phyloP scores from a whole-genome alignment of 768 basidiomycete species.

The Collybiopsis confluens region DNA sequence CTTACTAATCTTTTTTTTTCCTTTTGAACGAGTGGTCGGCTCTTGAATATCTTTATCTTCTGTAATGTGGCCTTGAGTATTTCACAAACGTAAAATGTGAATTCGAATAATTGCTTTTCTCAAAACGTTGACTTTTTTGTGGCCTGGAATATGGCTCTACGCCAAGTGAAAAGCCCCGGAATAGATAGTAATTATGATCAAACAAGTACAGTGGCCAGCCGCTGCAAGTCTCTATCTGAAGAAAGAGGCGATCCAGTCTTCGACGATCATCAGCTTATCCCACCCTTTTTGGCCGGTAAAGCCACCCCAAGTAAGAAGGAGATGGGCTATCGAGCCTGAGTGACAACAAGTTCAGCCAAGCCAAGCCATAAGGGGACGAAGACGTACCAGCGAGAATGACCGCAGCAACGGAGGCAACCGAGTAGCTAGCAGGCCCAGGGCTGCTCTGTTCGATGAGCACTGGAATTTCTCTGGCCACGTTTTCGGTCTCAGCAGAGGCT shows the following conservation, averaged over 20 bases:
- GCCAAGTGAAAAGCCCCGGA: too few species aligned
- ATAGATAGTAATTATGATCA: too few species aligned
- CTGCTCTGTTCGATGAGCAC: constrained; percentile 3
- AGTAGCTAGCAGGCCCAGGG: background rate
- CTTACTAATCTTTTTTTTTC: too few species aligned
- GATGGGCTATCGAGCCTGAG: constrained; percentile 5
- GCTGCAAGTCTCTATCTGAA: background rate
- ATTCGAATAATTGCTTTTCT: too few species aligned
- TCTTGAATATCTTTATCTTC: background rate
- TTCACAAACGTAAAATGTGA: too few species aligned
- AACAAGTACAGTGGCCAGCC: background rate
- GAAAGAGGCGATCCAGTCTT: constrained; percentile 1
- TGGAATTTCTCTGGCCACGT: background rate
- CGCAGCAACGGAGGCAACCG: constrained; percentile 4
- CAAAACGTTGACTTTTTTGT: too few species aligned
- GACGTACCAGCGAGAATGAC: constrained; percentile 5
- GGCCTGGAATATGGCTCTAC: too few species aligned
- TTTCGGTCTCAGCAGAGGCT: background rate
- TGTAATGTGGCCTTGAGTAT: background rate
- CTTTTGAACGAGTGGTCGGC: too few species aligned
- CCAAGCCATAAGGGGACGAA: background rate
- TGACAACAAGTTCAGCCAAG: background rate
- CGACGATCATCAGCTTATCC: constrained; percentile 3
- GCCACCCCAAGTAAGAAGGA: constrained; percentile 2
- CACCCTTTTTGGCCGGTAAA: constrained; percentile 7